Base-by-base conservation (phyloP, 2,329 filamentous ascomycete genomes). In the Monosporascus sp. region DNA sequence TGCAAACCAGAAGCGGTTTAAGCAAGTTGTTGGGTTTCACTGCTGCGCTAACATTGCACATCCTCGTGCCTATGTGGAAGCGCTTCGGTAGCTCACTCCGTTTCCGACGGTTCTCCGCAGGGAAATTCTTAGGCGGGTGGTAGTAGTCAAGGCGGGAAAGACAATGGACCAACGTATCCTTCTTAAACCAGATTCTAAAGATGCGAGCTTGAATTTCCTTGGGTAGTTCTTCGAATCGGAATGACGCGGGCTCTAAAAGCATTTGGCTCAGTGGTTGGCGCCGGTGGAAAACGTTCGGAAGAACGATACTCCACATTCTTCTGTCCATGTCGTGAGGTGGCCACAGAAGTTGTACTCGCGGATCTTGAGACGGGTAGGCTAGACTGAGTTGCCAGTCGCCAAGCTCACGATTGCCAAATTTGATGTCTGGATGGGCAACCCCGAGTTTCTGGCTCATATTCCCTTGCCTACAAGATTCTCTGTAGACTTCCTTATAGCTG, bases 141-240 rank as follows among this genome's bases (percentile, higher is more conserved):
- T 56, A 60, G 0, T 65, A 67, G 35, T 80, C 77, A 0, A 80
- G 63, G 0, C 77, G 67, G 1, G 75, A 77, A 2, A 79, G 61
- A 22, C 68, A 72, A 51, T 80, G 76, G 3, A 80, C 56, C 0
- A 71, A 47, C 1, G 66, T 27, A 0, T 59, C 37, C 46, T 71
- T 73, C n/a, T 71, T 63, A 1, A 78, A 63, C 2, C 65, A n/a
- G 0, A 63, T n/a, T 6, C 55, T 58, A 14, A 79, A 66, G 9
- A 79, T 74, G 2, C 55, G 55, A 3, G 63, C 57, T 48, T 73
- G 68, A 1, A 73, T 22, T 0, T 59, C 6, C 0, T 37, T 8
- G 0, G 69, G 66, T 6, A 78, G 63, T 0, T n/a, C n/a, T 5
- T 68, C 55, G 11, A 74, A 69, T 1, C 9, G 53, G 39, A 62